phyloP scores from a whole-genome alignment of 371 early-diverging fungal genomes.

The Mucor irregularis region DNA sequence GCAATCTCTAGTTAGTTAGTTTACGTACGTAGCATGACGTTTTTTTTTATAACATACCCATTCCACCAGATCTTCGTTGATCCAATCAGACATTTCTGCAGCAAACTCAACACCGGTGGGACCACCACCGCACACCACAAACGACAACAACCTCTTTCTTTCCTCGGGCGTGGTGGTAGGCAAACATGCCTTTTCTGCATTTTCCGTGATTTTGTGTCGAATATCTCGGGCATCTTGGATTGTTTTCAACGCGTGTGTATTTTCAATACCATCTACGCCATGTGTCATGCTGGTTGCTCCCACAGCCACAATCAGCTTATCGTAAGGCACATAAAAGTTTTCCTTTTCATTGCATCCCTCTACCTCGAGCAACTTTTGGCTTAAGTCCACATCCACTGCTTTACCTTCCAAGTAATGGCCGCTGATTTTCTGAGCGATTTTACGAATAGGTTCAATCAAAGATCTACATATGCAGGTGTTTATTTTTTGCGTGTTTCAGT shows the following conservation, averaged over 20 bases:
- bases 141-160: slow-evolving; percentile 76
- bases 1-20: no score
- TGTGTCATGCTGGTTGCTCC: slow-evolving; percentile 83
- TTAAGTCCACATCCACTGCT: slow-evolving; percentile 71
- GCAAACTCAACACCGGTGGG: slow-evolving; percentile 84
- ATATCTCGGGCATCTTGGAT: slow-evolving; percentile 74
- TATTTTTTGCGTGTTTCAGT: not conserved
- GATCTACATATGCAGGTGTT: slow-evolving; percentile 38
- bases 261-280: slow-evolving; percentile 78
- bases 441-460: slow-evolving; percentile 74
- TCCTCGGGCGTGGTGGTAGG: slow-evolving; percentile 78
- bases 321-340: slow-evolving; percentile 68
- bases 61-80: slow-evolving; percentile 77
- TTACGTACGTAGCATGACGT: no score
- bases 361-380: slow-evolving; percentile 57
- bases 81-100: slow-evolving; percentile 82
- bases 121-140: slow-evolving; percentile 85
- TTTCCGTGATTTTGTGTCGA: slow-evolving; percentile 65
- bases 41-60: slow-evolving; percentile 58
- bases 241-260: slow-evolving; percentile 71
- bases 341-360: slow-evolving; percentile 30
- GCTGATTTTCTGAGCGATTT: slow-evolving; percentile 50
- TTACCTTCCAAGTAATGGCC: slow-evolving; percentile 61
- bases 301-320: slow-evolving; percentile 80
- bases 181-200: slow-evolving; percentile 82